Evolutionary conservation across 2,329 filamentous ascomycete species (phyloP), one percentile per base, ranked within the genome.

Genomic region (Microascus cirrosus): DNA sequence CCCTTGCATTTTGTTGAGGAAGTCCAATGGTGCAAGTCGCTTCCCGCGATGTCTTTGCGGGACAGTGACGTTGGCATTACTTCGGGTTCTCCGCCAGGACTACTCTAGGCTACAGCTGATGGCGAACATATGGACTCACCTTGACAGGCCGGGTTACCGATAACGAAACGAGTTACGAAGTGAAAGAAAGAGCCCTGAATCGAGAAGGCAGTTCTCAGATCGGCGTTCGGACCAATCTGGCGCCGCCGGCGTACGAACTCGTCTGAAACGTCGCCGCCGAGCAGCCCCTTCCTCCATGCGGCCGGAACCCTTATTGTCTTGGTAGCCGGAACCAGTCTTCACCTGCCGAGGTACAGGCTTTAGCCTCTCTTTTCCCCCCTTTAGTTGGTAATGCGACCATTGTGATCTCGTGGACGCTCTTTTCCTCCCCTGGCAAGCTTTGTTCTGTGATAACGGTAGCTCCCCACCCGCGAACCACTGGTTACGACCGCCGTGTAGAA

Each of bases 201-300:
- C 13, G 39, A n/a, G n/a, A n/a, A n/a, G n/a, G n/a, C n/a, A n/a
- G 39, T 18, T n/a, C 39, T 34, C n/a, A 24, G 24, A n/a, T 56
- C 54, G 54, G 55, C 39, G 55, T 50, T 51, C 55, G 55, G 55
- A 50, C 22, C 55, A 56, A 50, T 24, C 18, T 52, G 42, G 25
- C 55, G 20, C 32, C 55, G 39, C 3, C 32, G 18, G 25, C 13
- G 32, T 32, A 56, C 45, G n/a, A 12, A 7, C 11, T 22, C 12
- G 45, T 22, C 45, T 50, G 45, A 50, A 50, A 50, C 45, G 22
- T 20, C 18, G n/a, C 45, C 42, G 4, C 36, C 36, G 10, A n/a
- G 54, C 54, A 55, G 34, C 54, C 25, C 35, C 48, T 50, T 24
- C 55, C 42, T 45, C 39, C 28, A 55, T 39, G 32, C 25, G 35